These are phyloP conservation scores for Scutellaria barbata DNA, from an alignment of 257 asterid genomes.

Conservation along the genomic window DNA sequence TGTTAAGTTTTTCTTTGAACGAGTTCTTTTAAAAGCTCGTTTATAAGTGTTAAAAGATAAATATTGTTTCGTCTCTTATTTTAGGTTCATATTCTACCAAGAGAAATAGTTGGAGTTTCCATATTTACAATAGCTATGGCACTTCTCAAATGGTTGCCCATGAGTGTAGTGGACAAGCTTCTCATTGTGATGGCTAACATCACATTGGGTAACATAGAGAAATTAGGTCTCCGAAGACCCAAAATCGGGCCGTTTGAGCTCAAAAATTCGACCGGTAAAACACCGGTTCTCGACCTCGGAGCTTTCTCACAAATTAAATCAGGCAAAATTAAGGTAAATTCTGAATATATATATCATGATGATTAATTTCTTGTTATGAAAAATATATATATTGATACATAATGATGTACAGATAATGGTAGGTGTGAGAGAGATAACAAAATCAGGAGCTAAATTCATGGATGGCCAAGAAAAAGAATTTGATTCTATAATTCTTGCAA, in stretches of 20 bases:
- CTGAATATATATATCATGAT: neutral
- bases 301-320: slow-evolving; percentile 67
- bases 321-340: slow-evolving; percentile 71
- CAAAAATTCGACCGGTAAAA: slow-evolving; percentile 83
- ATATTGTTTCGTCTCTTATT: neutral
- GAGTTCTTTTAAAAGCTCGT: neutral
- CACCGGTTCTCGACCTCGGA: slow-evolving; percentile 88
- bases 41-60: neutral
- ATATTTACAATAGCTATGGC: slow-evolving; percentile 74
- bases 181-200: slow-evolving; percentile 58
- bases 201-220: slow-evolving; percentile 64
- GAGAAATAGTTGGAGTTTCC: slow-evolving; percentile 84
- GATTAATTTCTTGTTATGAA: too few relatives aligned
- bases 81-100: slow-evolving; percentile 84
- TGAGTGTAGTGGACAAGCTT: slow-evolving; percentile 71
- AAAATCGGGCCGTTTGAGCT: slow-evolving; percentile 86
- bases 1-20: too few relatives aligned
- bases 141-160: slow-evolving; percentile 76
- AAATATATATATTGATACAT: too few relatives aligned
- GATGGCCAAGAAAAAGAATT: slow-evolving; percentile 82
- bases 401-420: slow-evolving; percentile 58
- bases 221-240: slow-evolving; percentile 72
- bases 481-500: slow-evolving; percentile 84
- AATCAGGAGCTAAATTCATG: slow-evolving; percentile 73
- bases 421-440: slow-evolving; percentile 80